Evolutionary conservation across 306 rosid genomes (phyloP).

Genomic region (Malus sylvestris): DNA sequence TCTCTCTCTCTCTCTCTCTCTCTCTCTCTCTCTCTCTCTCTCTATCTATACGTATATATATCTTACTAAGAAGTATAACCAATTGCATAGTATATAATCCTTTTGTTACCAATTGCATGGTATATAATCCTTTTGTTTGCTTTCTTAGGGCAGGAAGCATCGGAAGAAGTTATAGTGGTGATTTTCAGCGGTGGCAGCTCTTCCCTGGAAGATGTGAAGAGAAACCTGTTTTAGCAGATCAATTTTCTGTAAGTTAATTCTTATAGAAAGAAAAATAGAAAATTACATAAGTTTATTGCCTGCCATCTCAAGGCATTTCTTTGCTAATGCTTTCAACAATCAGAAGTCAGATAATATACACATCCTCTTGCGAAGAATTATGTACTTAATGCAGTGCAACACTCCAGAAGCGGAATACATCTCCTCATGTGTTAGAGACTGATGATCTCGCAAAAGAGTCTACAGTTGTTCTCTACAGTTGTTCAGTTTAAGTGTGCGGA

Average conservation of each 20-base stretch:
- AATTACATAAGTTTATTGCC: constrained; percentile 40
- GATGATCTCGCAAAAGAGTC: neutral
- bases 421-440: neutral
- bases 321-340: constrained; percentile 2
- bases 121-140: constrained; percentile 1
- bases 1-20: neutral
- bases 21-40: neutral
- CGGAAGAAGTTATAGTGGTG: constrained; percentile 79
- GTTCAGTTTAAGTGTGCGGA: neutral
- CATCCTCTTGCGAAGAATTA: neutral
- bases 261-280: neutral
- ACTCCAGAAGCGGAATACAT: neutral
- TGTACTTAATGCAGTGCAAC: neutral
- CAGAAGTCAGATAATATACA: neutral
- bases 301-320: constrained; percentile 6
- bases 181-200: constrained; percentile 90
- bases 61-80: neutral
- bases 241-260: constrained; percentile 69
- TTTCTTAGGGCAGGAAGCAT: constrained; percentile 78
- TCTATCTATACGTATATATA: neutral
- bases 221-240: constrained; percentile 83
- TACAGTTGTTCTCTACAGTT: neutral
- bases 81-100: neutral
- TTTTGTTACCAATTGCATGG: neutral
- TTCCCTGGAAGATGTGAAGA: constrained; percentile 70